A percentile compares a stretch with the other conserved stretches of the same genome.
Evolutionary conservation across 2,329 filamentous ascomycete genomes (phyloP).

Genomic region (Talaromyces sp.): DNA sequence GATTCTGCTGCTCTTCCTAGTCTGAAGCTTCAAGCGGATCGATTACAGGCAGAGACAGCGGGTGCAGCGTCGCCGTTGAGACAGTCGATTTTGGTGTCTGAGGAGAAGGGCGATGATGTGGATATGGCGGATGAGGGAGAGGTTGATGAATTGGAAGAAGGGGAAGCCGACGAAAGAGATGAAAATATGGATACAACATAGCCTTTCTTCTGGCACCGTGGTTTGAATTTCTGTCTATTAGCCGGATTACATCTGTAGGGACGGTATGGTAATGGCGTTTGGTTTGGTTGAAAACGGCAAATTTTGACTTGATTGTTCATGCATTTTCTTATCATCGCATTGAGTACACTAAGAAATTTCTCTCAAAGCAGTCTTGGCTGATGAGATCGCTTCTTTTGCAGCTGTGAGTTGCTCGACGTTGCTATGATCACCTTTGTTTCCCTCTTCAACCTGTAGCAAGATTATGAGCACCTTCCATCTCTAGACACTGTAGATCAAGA

Average conservation of each 20-base stretch:
- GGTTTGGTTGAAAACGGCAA: constrained; percentile 5
- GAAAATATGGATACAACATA: constrained; percentile 66
- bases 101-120: constrained; percentile 53
- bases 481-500: background rate
- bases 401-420: constrained; percentile 41
- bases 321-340: background rate
- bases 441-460: constrained; percentile 35
- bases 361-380: constrained; percentile 38
- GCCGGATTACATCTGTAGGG: background rate
- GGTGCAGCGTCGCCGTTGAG: constrained; percentile 38
- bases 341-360: constrained; percentile 32
- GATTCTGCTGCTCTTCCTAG: constrained; percentile 23
- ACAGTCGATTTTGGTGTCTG: constrained; percentile 34
- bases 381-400: constrained; percentile 40
- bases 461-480: background rate
- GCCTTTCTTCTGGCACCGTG: constrained; percentile 7
- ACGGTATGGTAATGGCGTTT: constrained; percentile 14
- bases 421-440: constrained; percentile 37
- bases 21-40: constrained; percentile 32
- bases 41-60: constrained; percentile 24
- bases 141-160: constrained; percentile 47
- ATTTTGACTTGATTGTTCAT: background rate
- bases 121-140: constrained; percentile 56
- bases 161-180: constrained; percentile 46
- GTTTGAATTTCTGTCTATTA: background rate